Percentiles rank a stretch among this genome's conserved stretches.
Evolutionary conservation across 208 protist genomes (phyloP).

Genomic region (Trichomonas vaginalis): DNA sequence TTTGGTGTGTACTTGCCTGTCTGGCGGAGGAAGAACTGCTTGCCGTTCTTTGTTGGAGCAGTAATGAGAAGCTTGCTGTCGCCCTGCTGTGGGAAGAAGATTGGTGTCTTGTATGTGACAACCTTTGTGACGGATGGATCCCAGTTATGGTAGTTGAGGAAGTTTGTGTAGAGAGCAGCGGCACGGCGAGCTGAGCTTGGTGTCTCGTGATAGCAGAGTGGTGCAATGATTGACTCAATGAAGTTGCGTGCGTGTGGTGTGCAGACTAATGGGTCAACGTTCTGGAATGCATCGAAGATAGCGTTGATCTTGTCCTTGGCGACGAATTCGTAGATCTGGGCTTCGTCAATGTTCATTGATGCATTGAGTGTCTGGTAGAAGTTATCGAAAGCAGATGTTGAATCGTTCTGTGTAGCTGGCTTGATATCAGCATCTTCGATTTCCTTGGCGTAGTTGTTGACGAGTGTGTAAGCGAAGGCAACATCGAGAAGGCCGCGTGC

Average conservation of each 20-base stretch:
- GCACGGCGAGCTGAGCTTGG: not conserved
- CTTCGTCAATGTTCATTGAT: not conserved
- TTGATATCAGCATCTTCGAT: not conserved
- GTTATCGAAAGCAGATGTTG: not conserved
- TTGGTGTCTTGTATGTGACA: not conserved
- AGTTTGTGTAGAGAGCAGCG: not conserved
- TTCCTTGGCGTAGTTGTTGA: not conserved
- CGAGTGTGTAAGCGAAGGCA: not conserved
- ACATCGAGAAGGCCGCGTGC: not conserved
- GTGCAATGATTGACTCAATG: not conserved
- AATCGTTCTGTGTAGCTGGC: not conserved
- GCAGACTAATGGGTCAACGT: not conserved
- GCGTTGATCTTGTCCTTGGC: not conserved
- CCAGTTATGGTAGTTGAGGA: not conserved
- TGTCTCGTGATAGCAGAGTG: constrained; percentile 3
- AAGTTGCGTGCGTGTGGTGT: not conserved
- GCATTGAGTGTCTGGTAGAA: not conserved
- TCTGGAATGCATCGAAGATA: not conserved
- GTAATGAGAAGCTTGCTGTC: not conserved
- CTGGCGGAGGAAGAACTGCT: not conserved
- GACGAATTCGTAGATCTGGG: not conserved
- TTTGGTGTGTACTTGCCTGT: not conserved
- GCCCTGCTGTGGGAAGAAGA: not conserved
- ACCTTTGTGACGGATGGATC: not conserved
- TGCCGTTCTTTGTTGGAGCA: not conserved